These are phyloP conservation scores for Arabidopsis hybrid DNA, from an alignment of 441 rosid genomes.

Conservation along the genomic window DNA sequence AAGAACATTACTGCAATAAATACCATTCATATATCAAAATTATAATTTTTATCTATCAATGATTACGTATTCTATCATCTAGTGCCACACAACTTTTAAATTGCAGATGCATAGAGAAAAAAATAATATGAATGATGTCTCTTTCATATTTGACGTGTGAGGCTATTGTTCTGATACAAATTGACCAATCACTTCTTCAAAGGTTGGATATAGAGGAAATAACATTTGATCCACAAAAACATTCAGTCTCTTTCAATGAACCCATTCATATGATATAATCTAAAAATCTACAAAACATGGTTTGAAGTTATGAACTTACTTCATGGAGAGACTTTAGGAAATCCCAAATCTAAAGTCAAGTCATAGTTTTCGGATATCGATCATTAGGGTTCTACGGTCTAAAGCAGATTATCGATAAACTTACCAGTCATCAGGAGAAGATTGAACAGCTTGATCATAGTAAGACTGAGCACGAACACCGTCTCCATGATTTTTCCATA, in stretches of 20 bases:
- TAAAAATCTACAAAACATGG: constrained; percentile 7
- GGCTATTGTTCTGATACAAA: constrained; percentile 12
- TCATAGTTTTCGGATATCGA: background rate
- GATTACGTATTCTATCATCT: background rate
- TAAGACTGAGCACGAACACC: constrained; percentile 64
- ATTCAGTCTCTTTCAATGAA: no score
- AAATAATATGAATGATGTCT: constrained; percentile 11
- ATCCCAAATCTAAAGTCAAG: background rate
- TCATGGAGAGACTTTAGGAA: background rate
- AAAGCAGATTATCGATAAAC: background rate
- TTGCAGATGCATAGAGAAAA: background rate
- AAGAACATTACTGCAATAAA: constrained; percentile 60
- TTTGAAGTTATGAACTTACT: background rate
- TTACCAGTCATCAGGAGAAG: constrained; percentile 74
- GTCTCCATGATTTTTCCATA: constrained; percentile 70
- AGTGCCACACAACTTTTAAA: constrained; percentile 21
- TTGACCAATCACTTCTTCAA: constrained; percentile 41
- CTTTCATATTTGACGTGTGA: constrained; percentile 33
- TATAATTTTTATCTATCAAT: background rate
- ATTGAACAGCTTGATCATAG: constrained; percentile 71
- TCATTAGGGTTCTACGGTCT: background rate
- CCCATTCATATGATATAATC: constrained; percentile 20
- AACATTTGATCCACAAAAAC: constrained; percentile 27
- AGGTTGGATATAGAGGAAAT: constrained; percentile 32
- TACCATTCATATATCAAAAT: background rate